Base-by-base conservation (phyloP, 148 eudicot genomes). In the Heliosperma pusillum region DNA sequence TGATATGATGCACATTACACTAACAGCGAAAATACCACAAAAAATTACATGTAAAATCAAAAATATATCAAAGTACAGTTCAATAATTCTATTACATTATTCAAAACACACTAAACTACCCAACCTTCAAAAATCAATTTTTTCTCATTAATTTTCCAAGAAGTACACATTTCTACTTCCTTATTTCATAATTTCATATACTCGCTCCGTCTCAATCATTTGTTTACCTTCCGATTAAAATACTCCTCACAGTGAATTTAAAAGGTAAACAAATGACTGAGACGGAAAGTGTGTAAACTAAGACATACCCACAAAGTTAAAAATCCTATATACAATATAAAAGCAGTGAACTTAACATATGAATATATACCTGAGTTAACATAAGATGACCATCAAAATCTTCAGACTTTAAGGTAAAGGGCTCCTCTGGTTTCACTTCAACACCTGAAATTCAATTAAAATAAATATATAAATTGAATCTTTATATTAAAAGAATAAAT, bases 341-440 rank as follows among this genome's bases (percentile, higher is more conserved):
- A 73, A 16, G 2, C 19, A 57, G n/a, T 11, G 25, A 16, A 25
- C 3, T 50, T 50, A 12, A 50, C 15, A 65, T 15, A 30, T 3
- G 29, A 5, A 5, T 53, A 17, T 62, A 29, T 64, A 94, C 98
- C 97, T 87, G 98, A 72, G 97, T 84, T 25, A 94, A 19, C 65
- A 84, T 84, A 42, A 94, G 89, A 74, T 84, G 83, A 29, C 96
- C 96, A 7, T 4, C 75, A 64, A 87, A 80, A 11, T 77, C 80
- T 40, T 74, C 87, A 55, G 24, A 79, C 1, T 55, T 78, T 67
- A 88, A 86, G 56, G 79, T 79, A 50, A 52, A 82, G 30, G 85
- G 85, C 66, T 82, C 70, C 0, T 73, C 82, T 33, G 82, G 82
- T 74, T 78, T 82, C 66, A 82, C 76, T 82, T 82, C 85, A 71